A percentile compares a stretch with the other conserved stretches of the same genome.
Conservation (phyloP, 2,329 filamentous ascomycete genomes). For the Didymella glomerata region DNA sequence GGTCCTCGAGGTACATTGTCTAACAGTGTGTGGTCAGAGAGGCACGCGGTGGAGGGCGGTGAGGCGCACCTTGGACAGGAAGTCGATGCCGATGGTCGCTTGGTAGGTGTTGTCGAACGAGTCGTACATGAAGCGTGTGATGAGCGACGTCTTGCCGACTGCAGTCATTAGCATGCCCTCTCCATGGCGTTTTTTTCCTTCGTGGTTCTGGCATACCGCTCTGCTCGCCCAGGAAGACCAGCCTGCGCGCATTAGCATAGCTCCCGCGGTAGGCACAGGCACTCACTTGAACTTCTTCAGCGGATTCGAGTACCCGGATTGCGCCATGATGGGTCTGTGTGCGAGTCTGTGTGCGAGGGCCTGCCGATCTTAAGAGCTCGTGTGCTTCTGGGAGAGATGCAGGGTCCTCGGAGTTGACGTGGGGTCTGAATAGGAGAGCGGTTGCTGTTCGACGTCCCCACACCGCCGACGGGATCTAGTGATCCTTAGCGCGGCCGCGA, state of each 20-base stretch:
- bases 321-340: constrained; percentile 72
- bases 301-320: constrained; percentile 91
- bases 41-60: constrained; percentile 6
- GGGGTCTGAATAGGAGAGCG: constrained; percentile 13
- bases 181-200: neutral
- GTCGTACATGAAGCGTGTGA: constrained; percentile 99
- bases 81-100: constrained; percentile 98
- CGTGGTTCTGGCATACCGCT: constrained; percentile 74
- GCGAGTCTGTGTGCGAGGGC: neutral
- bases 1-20: constrained; percentile 99
- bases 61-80: constrained; percentile 84
- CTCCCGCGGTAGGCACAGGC: constrained; percentile 27
- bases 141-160: constrained; percentile 99
- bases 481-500: constrained; percentile 12
- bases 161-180: constrained; percentile 20
- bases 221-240: constrained; percentile 98
- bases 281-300: constrained; percentile 99
- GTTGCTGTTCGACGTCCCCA: constrained; percentile 14
- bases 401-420: constrained; percentile 20
- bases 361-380: constrained; percentile 5
- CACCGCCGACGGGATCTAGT: constrained; percentile 4
- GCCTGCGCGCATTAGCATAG: constrained; percentile 61
- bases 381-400: constrained; percentile 14
- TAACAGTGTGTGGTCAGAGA: constrained; percentile 48
- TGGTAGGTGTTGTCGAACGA: constrained; percentile 99